Conservation (phyloP, 1,284 basidiomycete genomes). For the Naganishia albida region DNA sequence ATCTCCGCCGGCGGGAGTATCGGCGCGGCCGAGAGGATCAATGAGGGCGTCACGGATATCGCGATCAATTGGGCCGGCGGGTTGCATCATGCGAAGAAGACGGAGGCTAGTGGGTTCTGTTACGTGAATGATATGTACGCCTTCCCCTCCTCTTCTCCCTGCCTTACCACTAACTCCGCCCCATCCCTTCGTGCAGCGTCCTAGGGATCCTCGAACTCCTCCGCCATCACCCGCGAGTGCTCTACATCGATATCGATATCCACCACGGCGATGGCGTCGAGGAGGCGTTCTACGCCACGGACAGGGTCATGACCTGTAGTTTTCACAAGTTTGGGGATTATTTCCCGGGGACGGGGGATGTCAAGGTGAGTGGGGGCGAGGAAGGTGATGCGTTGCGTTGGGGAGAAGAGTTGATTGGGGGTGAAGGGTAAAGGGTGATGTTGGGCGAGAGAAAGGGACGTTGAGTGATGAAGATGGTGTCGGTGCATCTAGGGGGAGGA, state of each 20-base stretch:
- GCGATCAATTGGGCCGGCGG: conserved; percentile 98
- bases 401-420: too few species aligned
- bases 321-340: conserved; percentile 98
- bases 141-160: conserved; percentile 1
- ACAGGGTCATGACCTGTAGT: conserved; percentile 92
- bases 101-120: conserved; percentile 94
- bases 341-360: conserved; percentile 90
- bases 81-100: conserved; percentile 96
- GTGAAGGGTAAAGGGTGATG: background rate
- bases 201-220: conserved; percentile 85
- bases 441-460: background rate
- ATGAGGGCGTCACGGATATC: conserved; percentile 82
- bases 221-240: conserved; percentile 72
- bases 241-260: conserved; percentile 98
- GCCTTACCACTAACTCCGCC: too few species aligned
- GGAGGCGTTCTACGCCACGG: conserved; percentile 96
- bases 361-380: conserved; percentile 53
- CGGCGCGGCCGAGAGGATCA: conserved; percentile 76
- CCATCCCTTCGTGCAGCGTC: conserved; percentile 62
- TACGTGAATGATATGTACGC: conserved; percentile 80
- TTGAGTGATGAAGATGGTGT: too few species aligned
- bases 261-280: conserved; percentile 99
- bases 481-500: too few species aligned
- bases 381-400: too few species aligned
- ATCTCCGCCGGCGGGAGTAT: conserved; percentile 95